Evolutionary conservation across 768 basidiomycete genomes (phyloP).

Genomic region (Suillus fuscotomentosus): DNA sequence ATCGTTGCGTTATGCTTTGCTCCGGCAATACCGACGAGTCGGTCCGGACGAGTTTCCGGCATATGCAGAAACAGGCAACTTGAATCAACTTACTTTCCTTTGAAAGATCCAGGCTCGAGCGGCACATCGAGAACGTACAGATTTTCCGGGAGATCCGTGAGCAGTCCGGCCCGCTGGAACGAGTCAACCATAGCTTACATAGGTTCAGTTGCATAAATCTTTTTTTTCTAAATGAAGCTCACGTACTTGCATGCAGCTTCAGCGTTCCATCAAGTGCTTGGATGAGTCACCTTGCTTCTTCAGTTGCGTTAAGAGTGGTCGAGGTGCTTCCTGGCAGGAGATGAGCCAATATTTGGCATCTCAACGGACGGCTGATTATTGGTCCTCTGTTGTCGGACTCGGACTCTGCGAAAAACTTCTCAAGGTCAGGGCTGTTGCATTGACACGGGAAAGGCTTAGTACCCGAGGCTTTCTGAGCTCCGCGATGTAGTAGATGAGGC

Average conservation of each 20-base stretch:
- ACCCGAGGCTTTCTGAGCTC: constrained; percentile 50
- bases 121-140: no score
- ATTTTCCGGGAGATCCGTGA: constrained; percentile 44
- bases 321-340: constrained; percentile 64
- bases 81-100: no score
- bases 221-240: background rate
- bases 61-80: no score
- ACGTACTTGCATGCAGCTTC: constrained; percentile 73
- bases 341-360: background rate
- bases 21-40: no score
- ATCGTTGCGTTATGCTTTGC: no score
- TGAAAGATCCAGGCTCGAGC: no score
- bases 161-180: background rate
- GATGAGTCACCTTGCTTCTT: constrained; percentile 40
- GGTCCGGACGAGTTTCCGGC: no score
- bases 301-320: constrained; percentile 74
- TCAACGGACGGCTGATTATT: constrained; percentile 54
- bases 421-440: constrained; percentile 56
- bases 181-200: background rate
- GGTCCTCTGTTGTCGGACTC: background rate
- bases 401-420: background rate
- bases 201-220: background rate
- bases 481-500: constrained; percentile 37
- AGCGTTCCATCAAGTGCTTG: constrained; percentile 54
- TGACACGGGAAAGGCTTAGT: constrained; percentile 60